Conservation (phyloP, 495 filamentous ascomycete genomes). For the Aspergillus saccharolyticus region DNA sequence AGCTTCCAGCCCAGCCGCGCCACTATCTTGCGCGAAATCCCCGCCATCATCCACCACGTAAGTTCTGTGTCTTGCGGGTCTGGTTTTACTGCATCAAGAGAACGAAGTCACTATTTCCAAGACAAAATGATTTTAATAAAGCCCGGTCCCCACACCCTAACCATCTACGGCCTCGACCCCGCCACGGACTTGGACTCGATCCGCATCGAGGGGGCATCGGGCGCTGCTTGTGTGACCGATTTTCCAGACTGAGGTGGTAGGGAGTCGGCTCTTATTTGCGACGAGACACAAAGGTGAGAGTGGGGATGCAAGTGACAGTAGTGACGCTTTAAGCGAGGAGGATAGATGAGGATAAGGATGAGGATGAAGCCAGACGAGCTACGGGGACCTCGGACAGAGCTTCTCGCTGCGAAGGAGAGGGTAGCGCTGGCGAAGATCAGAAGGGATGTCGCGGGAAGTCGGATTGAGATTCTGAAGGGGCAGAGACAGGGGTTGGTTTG, state of each 20-base stretch:
- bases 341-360: slow-evolving; percentile 32
- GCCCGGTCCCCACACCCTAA: slow-evolving; percentile 60
- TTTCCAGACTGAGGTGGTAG: slow-evolving; percentile 58
- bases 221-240: slow-evolving; percentile 56
- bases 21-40: neutral
- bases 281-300: slow-evolving; percentile 44
- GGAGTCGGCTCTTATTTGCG: slow-evolving; percentile 35
- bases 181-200: slow-evolving; percentile 58
- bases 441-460: slow-evolving; percentile 9
- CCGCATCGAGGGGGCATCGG: slow-evolving; percentile 65
- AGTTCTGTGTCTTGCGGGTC: neutral
- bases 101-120: no score
- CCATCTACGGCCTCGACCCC: slow-evolving; percentile 59
- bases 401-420: slow-evolving; percentile 12
- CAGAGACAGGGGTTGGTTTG: slow-evolving; percentile 4
- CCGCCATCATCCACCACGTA: neutral
- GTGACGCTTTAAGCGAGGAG: slow-evolving; percentile 40
- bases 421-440: slow-evolving; percentile 19
- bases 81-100: no score
- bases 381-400: slow-evolving; percentile 2
- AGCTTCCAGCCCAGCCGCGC: neutral
- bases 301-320: slow-evolving; percentile 43
- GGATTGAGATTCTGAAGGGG: slow-evolving; percentile 17
- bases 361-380: slow-evolving; percentile 8
- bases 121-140: slow-evolving; percentile 24